Evolutionary conservation across 2,329 filamentous ascomycete species (phyloP), one percentile per base, ranked within the genome.

Genomic region (Fusarium kyushuense): DNA sequence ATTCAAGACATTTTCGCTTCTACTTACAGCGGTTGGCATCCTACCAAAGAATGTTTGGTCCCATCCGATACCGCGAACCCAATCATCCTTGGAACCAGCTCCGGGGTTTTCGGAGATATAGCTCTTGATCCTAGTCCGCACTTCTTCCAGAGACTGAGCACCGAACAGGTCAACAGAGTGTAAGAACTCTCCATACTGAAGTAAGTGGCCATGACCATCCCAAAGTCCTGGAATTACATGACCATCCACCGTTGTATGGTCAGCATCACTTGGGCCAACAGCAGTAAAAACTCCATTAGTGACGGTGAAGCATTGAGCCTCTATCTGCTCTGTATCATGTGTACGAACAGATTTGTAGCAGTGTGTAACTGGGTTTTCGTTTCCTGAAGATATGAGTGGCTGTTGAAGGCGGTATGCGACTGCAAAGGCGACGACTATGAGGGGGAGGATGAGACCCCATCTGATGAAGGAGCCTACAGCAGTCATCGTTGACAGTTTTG

Each of bases 21-120:
- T 6, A 81, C 85, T 73, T 77, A 88, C 86, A 71, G 89, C 87
- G 33, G 85, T 87, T 10, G 90, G 90, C 89, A 90, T 89, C 8
- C 83, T 83, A 3, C 87, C 86, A 72, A 91, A 85, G 23, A 83
- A 81, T 59, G 86, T 87, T 78, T 92, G 90, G 72, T 92, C 90
- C 90, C 90, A 92, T 2, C 90, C 90, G 16, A 90, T 83, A 0
- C 90, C 90, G 56, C 89, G 81, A 45, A 91, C 77, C 90, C 90
- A 92, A 55, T 87, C 83, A 9, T 83, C 78, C 33, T 78, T 80
- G 1, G 82, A 82, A 2, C 89, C 89, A 12, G 82, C 82, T 0
- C 79, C 83, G 0, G 84, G 81, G 65, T 89, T 83, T 6, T 73
- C 69, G 1, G 71, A 74, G 25, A 88, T 75, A 64, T 90, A 91